Evolutionary conservation across 768 basidiomycete genomes (phyloP).

Genomic region (Auriscalpium orientale): DNA sequence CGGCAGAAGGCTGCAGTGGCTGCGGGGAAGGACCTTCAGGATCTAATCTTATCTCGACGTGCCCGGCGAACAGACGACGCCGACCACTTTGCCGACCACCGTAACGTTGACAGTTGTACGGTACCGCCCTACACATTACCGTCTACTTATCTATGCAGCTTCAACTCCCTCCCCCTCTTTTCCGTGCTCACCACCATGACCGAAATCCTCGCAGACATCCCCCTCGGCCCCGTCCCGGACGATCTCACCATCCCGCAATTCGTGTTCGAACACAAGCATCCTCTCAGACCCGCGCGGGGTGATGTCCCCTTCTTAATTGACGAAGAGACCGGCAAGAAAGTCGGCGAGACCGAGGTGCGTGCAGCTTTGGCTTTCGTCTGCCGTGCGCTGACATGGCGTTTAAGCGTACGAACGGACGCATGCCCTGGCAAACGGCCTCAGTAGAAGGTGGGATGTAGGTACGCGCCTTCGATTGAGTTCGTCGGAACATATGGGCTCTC

Average conservation of each 20-base stretch:
- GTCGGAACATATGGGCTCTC: too few species aligned
- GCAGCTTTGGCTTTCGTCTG: not conserved
- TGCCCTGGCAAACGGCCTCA: slow-evolving; percentile 32
- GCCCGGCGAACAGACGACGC: too few species aligned
- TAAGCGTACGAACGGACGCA: slow-evolving; percentile 29
- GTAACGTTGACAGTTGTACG: too few species aligned
- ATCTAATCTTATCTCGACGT: too few species aligned
- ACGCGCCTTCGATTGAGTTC: slow-evolving; percentile 6
- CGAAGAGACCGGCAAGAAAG: slow-evolving; percentile 27
- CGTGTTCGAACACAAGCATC: slow-evolving; percentile 16
- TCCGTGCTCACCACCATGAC: slow-evolving; percentile 1
- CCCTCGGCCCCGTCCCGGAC: slow-evolving; percentile 13
- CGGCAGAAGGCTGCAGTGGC: too few species aligned
- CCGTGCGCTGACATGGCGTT: too few species aligned
- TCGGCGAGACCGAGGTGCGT: slow-evolving; percentile 30
- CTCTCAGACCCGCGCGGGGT: slow-evolving; percentile 1
- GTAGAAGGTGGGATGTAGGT: slow-evolving; percentile 27
- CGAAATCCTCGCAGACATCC: slow-evolving; percentile 5
- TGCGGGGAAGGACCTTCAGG: too few species aligned
- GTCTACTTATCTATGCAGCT: too few species aligned
- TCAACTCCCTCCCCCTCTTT: too few species aligned
- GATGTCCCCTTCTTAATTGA: slow-evolving; percentile 34
- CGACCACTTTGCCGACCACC: too few species aligned
- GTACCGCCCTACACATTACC: too few species aligned
- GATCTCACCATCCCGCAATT: slow-evolving; percentile 19